These are phyloP conservation scores for Russula emetica DNA, from an alignment of 768 basidiomycete genomes.

Conservation along the genomic window DNA sequence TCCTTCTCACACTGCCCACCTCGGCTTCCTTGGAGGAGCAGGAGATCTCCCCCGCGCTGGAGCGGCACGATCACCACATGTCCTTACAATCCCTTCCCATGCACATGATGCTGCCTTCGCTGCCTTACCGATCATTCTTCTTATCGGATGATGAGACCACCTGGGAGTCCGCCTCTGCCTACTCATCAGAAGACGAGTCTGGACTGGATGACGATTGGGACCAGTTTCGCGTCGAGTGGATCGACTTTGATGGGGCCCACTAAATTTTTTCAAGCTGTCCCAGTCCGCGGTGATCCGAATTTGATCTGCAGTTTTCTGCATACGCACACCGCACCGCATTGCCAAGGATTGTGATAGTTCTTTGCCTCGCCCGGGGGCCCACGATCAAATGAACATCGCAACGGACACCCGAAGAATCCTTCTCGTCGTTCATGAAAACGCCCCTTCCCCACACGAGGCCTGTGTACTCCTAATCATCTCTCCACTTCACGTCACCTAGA, in stretches of 20 bases:
- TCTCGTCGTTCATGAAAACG: not conserved
- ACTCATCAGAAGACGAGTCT: conserved; percentile 3
- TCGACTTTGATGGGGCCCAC: conserved; percentile 10
- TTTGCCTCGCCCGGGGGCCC: not conserved
- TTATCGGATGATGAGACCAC: conserved; percentile 5
- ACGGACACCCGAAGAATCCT: not conserved
- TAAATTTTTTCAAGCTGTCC: not conserved
- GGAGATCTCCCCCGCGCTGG: not conserved
- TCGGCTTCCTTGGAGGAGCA: not conserved
- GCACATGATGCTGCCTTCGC: not conserved
- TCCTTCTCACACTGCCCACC: conserved; percentile 3
- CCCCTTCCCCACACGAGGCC: not conserved
- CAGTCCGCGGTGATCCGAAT: not conserved
- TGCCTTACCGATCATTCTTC: not conserved
- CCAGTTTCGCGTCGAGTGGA: conserved; percentile 27
- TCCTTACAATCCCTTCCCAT: conserved; percentile 2
- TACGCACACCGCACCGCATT: not conserved
- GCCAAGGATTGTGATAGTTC: not conserved
- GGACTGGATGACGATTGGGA: conserved; percentile 19
- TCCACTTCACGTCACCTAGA: conserved; percentile 9
- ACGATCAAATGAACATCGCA: not conserved
- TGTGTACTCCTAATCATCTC: not conserved
- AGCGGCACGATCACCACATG: conserved; percentile 1
- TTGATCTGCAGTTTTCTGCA: not conserved
- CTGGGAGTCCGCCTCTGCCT: conserved; percentile 8